Evolutionary conservation across 2,329 filamentous ascomycete genomes (phyloP).

Genomic region (Monilinia polystroma): DNA sequence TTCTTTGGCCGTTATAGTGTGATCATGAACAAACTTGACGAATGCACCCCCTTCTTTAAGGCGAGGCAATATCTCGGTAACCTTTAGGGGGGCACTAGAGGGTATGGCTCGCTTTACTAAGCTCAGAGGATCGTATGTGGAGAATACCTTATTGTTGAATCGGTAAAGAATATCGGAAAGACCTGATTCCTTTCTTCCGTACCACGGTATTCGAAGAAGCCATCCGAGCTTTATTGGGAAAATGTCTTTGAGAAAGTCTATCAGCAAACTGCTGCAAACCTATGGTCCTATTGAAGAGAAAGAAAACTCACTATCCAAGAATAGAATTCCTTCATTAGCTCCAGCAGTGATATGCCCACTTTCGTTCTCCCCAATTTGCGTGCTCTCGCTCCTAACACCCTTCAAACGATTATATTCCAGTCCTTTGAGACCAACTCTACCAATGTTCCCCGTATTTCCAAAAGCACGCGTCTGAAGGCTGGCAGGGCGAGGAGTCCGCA

Average conservation of each 20-base stretch:
- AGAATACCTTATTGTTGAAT: constrained; percentile 51
- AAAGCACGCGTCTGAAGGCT: constrained; percentile 30
- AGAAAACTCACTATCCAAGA: constrained; percentile 73
- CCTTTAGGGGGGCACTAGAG: constrained; percentile 59
- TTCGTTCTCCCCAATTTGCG: constrained; percentile 58
- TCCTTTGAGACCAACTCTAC: constrained; percentile 25
- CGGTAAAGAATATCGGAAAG: constrained; percentile 51
- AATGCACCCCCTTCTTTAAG: constrained; percentile 92
- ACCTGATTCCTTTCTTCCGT: constrained; percentile 42
- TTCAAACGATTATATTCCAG: constrained; percentile 22
- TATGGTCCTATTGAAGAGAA: not conserved
- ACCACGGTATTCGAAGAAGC: constrained; percentile 53
- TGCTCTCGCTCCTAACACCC: constrained; percentile 45
- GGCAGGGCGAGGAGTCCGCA: constrained; percentile 34
- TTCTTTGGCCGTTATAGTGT: constrained; percentile 47
- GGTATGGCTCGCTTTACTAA: constrained; percentile 64
- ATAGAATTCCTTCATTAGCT: constrained; percentile 78
- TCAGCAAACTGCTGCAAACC: not conserved
- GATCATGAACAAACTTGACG: constrained; percentile 71
- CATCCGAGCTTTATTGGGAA: constrained; percentile 77
- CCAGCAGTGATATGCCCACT: constrained; percentile 78
- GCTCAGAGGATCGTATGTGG: constrained; percentile 54
- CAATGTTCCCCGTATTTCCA: constrained; percentile 29
- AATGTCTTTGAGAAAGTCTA: constrained; percentile 57
- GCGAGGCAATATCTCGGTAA: constrained; percentile 79